Conservation (phyloP, 768 basidiomycete genomes). For the Nevesoporus exiguus region DNA sequence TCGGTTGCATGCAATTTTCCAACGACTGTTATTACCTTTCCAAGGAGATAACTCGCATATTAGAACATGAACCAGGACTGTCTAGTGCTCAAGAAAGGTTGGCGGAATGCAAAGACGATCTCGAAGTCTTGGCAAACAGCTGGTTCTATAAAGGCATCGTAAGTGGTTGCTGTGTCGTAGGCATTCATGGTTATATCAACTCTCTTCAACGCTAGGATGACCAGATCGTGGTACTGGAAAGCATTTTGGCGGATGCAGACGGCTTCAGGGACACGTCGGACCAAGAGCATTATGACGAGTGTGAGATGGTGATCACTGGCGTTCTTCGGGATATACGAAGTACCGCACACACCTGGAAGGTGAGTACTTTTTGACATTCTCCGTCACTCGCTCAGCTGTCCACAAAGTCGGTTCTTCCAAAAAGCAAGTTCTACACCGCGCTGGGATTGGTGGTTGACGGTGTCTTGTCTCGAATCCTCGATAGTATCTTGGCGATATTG, state of each 20-base stretch:
- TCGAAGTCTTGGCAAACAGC: conserved; percentile 59
- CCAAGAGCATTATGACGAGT: conserved; percentile 73
- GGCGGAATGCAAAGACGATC: conserved; percentile 45
- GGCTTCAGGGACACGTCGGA: conserved; percentile 69
- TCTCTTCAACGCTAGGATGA: conserved; percentile 18
- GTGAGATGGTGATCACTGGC: conserved; percentile 63
- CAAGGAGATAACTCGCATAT: conserved; percentile 38
- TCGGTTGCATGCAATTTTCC: conserved; percentile 66
- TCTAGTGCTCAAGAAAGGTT: conserved; percentile 43
- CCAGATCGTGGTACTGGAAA: conserved; percentile 27
- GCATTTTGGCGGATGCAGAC: conserved; percentile 49
- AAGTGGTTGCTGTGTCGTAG: conserved; percentile 27
- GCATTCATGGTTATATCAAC: not conserved
- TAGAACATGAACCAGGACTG: conserved; percentile 28
- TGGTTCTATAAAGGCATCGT: conserved; percentile 74
- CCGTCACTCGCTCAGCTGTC: not conserved
- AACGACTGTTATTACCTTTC: conserved; percentile 78
- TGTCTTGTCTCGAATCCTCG: conserved; percentile 62
- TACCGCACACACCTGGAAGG: conserved; percentile 70
- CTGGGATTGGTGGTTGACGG: conserved; percentile 70
- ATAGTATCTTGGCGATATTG: conserved; percentile 67
- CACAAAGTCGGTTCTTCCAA: conserved; percentile 60
- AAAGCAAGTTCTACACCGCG: conserved; percentile 66
- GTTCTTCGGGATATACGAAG: conserved; percentile 61
- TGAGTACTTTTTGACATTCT: conserved; percentile 31